Evolutionary conservation across 805 yeast species (phyloP).

Genomic region (Lipomyces mesembrius): DNA sequence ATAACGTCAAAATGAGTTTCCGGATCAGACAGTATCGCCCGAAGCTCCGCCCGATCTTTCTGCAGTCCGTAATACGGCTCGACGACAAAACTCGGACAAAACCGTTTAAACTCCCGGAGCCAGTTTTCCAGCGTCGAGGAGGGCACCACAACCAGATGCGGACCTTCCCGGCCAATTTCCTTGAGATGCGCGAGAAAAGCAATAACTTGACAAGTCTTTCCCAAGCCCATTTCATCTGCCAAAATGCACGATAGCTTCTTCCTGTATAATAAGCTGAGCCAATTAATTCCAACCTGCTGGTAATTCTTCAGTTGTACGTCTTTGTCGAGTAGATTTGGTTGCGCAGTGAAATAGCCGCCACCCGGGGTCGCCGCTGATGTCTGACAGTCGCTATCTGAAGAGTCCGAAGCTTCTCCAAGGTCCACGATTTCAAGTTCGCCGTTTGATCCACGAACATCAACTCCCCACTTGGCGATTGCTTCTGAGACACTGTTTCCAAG

Average conservation of each 20-base stretch:
- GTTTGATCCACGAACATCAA: conserved; percentile 63
- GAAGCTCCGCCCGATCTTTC: conserved; percentile 79
- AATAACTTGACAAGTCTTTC: conserved; percentile 96
- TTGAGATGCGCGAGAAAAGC: conserved; percentile 86
- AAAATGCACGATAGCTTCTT: conserved; percentile 85
- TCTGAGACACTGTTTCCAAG: conserved; percentile 71
- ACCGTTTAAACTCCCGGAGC: conserved; percentile 90
- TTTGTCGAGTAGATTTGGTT: conserved; percentile 69
- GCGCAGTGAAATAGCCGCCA: conserved; percentile 57
- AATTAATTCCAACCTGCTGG: conserved; percentile 96
- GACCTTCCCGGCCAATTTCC: conserved; percentile 67
- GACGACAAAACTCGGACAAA: conserved; percentile 77
- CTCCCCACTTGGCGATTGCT: conserved; percentile 88
- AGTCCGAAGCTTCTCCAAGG: conserved; percentile 16
- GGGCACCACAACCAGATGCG: conserved; percentile 94
- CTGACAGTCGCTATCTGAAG: conserved; percentile 18
- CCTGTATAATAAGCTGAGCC: conserved; percentile 82
- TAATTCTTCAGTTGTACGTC: conserved; percentile 78
- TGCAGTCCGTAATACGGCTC: conserved; percentile 94
- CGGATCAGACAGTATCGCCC: conserved; percentile 64
- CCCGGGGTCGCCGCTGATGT: conserved; percentile 27
- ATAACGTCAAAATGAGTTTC: conserved; percentile 75
- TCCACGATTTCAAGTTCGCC: conserved; percentile 65
- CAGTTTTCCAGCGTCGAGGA: conserved; percentile 96
- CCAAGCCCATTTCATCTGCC: conserved; percentile 99